These are phyloP conservation scores for Crithidia thermophila DNA, from an alignment of 208 protist species.

Conservation along the genomic window DNA sequence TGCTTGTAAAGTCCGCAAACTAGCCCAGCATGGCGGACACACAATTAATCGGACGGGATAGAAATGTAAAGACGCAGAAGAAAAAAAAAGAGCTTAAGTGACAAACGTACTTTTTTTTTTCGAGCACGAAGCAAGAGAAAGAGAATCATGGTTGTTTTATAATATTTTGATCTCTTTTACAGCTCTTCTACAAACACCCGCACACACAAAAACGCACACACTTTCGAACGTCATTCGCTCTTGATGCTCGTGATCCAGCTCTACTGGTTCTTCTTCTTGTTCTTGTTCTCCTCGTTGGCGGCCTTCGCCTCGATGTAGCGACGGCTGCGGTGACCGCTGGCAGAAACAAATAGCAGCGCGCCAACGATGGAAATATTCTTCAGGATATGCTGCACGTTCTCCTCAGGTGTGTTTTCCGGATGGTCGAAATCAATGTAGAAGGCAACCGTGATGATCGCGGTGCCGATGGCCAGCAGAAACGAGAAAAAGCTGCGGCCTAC, in stretches of 20 bases:
- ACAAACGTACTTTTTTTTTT: too few species aligned
- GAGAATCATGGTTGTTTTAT: too few species aligned
- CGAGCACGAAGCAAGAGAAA: too few species aligned
- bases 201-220: too few species aligned
- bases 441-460: constrained; percentile 50
- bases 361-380: constrained; percentile 69
- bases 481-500: constrained; percentile 83
- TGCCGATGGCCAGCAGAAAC: constrained; percentile 62
- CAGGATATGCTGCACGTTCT: constrained; percentile 50
- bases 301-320: constrained; percentile 30
- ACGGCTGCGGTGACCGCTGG: constrained; percentile 55
- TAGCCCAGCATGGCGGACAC: too few species aligned
- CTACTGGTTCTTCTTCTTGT: constrained; percentile 66
- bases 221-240: not conserved
- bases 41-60: too few species aligned
- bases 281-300: constrained; percentile 29
- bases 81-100: too few species aligned
- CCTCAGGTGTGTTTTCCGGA: constrained; percentile 30
- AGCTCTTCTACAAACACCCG: too few species aligned
- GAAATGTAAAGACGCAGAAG: too few species aligned
- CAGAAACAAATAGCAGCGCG: constrained; percentile 74
- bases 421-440: constrained; percentile 69
- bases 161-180: too few species aligned
- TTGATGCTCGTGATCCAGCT: not conserved
- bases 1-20: too few species aligned